Evolutionary conservation across 2,329 filamentous ascomycete species (phyloP), one percentile per base, ranked within the genome.

Genomic region (Grosmannia clavigera): DNA sequence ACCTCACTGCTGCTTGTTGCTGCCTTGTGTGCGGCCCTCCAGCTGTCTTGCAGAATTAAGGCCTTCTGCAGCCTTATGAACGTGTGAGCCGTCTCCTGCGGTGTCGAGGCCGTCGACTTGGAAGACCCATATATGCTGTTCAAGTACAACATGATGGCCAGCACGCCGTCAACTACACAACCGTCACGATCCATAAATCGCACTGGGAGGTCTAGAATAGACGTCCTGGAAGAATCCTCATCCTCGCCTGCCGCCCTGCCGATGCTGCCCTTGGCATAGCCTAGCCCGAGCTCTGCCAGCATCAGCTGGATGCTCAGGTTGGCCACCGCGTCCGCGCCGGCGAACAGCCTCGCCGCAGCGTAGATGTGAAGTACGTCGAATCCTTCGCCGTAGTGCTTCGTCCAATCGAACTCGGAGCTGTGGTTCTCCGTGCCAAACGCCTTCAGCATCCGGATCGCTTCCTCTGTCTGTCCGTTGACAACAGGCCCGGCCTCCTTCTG

Each of bases 341-440:
- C 65, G 66, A 81, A 83, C 55, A 84, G 71, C 19, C 81, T 71
- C 31, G 80, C 75, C 29, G 78, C 73, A 40, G 68, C 71, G 61
- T 74, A 77, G 67, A 86, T 80, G 67, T 94, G 86, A 61, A 94
- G 72, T 6, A 96, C 90, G 68, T 99, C 88, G 64, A 91, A 96
- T 0, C 94, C 94, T 0, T 68, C 66, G 0, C 91, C 92, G 67
- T 99, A 99, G 29, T 80, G 73, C 0, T 74, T 74, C 5, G 85
- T 76, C 92, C 92, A 96, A 66, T 87, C 79, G 64, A 94, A 91
- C 3, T 82, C 76, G 0, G 76, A 78, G 5, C 80, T 75, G 60
- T 89, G 85, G 68, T 99, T 99, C 75, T 99, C 94, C 19, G 78
- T 78, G 0, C 90, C 88, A 72, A 99, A 97, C 0, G 88, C 90